Evolutionary conservation across 441 rosid species (phyloP).

Genomic region (Lepidium campestre): DNA sequence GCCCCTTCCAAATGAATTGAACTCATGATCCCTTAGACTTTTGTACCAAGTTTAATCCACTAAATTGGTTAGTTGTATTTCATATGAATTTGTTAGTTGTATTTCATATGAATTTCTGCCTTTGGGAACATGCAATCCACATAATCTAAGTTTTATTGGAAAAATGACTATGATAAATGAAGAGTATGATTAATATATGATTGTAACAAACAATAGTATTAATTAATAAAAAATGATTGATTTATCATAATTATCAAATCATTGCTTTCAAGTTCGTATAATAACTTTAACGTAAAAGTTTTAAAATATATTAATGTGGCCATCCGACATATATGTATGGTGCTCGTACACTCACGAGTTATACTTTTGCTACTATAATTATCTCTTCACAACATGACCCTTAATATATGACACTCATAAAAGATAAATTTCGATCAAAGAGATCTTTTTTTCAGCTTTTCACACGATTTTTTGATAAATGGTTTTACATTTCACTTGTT

Average conservation of each 20-base stretch:
- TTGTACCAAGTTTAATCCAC: too few species aligned
- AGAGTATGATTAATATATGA: constrained; percentile 11
- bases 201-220: neutral
- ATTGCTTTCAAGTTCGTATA: neutral
- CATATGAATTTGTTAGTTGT: too few species aligned
- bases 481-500: neutral
- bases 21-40: too few species aligned
- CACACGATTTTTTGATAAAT: too few species aligned
- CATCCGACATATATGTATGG: constrained; percentile 12
- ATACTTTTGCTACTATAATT: constrained; percentile 9
- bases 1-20: too few species aligned
- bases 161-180: neutral
- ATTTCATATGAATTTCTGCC: too few species aligned
- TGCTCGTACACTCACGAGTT: constrained; percentile 23
- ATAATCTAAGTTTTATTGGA: neutral
- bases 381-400: constrained; percentile 2
- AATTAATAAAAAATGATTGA: neutral
- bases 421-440: neutral
- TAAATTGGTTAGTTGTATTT: too few species aligned
- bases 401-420: neutral
- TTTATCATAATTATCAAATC: constrained; percentile 8
- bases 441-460: neutral
- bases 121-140: constrained; percentile 14
- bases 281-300: neutral
- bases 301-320: constrained; percentile 3